Evolutionary conservation across 805 yeast species (phyloP).

Genomic region (Phaffomyces opuntiae): DNA sequence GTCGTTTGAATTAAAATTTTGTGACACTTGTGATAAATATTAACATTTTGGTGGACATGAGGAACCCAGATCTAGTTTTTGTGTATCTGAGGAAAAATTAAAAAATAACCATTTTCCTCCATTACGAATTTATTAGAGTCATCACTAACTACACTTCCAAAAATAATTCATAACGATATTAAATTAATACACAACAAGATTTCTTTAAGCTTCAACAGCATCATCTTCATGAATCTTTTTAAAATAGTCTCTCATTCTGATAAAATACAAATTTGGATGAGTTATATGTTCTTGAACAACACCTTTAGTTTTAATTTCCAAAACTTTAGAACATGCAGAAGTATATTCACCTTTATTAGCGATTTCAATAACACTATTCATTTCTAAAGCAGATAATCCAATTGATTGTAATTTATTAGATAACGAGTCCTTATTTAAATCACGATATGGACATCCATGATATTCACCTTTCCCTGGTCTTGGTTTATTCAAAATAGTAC

Average conservation of each 20-base stretch:
- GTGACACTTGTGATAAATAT: too few species aligned
- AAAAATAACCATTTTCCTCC: too few species aligned
- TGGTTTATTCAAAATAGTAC: slow-evolving; percentile 64
- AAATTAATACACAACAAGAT: too few species aligned
- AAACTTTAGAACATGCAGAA: slow-evolving; percentile 83
- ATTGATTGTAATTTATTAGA: slow-evolving; percentile 47
- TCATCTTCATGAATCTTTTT: slow-evolving; percentile 16
- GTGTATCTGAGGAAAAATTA: too few species aligned
- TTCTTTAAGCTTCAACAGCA: background rate
- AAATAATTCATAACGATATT: too few species aligned
- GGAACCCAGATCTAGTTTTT: too few species aligned
- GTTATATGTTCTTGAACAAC: slow-evolving; percentile 37
- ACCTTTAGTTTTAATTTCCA: slow-evolving; percentile 60
- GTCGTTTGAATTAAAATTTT: too few species aligned
- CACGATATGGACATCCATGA: slow-evolving; percentile 94
- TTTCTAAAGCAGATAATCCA: slow-evolving; percentile 56
- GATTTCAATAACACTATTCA: slow-evolving; percentile 59
- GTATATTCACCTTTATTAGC: slow-evolving; percentile 68
- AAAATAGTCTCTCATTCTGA: slow-evolving; percentile 58
- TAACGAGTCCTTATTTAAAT: slow-evolving; percentile 59
- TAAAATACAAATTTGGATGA: slow-evolving; percentile 87
- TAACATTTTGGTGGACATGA: too few species aligned
- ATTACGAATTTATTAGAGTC: too few species aligned
- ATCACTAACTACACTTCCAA: too few species aligned
- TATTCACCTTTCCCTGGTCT: slow-evolving; percentile 60